phyloP scores from a whole-genome alignment of 1,139 yeast genomes.

The Debaryomycetaceae sp. region DNA sequence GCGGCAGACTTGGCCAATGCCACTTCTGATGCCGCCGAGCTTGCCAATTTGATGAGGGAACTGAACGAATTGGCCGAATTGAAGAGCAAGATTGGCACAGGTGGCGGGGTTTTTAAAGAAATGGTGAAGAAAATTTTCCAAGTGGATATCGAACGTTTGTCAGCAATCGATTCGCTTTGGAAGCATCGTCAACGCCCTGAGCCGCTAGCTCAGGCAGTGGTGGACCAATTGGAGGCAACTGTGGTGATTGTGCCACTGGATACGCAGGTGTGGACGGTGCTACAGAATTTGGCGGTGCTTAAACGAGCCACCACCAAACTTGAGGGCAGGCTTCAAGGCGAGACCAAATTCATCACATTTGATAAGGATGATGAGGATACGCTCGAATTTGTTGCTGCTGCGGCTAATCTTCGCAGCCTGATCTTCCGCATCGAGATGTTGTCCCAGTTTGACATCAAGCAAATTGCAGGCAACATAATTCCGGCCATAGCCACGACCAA shows the following conservation, averaged over 20 bases:
- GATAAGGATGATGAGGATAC: conserved; percentile 96
- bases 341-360: conserved; percentile 54
- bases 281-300: conserved; percentile 63
- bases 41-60: conserved; percentile 65
- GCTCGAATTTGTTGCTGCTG: conserved; percentile 78
- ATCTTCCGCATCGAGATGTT: conserved; percentile 70
- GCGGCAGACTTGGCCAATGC: conserved; percentile 41
- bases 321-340: conserved; percentile 40
- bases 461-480: conserved; percentile 95
- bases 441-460: conserved; percentile 82
- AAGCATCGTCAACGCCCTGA: conserved; percentile 62
- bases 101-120: conserved; percentile 21
- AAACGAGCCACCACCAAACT: conserved; percentile 45
- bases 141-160: conserved; percentile 70
- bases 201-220: conserved; percentile 43
- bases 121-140: conserved; percentile 57
- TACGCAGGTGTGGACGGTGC: conserved; percentile 59
- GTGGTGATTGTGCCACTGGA: too few species aligned
- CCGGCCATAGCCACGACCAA: conserved; percentile 99
- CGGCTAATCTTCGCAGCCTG: conserved; percentile 76
- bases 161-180: conserved; percentile 76
- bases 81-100: conserved; percentile 38
- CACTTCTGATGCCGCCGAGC: conserved; percentile 62
- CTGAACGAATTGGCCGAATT: conserved; percentile 71
- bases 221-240: conserved; percentile 11